Conservation (phyloP, 208 protist species). For the Trichomonas gallinae region DNA sequence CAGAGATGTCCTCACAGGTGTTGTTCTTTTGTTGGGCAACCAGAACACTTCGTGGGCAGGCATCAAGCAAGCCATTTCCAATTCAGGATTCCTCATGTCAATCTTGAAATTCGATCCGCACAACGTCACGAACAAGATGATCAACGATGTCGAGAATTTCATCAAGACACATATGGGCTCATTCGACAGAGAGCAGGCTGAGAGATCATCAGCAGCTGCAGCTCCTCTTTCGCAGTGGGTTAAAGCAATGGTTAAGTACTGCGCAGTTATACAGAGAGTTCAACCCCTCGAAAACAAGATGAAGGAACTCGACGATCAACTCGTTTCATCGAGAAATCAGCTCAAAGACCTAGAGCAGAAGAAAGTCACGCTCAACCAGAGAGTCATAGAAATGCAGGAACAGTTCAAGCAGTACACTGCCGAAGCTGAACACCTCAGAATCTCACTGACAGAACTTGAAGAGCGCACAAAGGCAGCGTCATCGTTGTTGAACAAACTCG, state of each 20-base stretch:
- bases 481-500: neutral
- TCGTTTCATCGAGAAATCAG: neutral
- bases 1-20: neutral
- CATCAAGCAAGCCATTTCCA: neutral
- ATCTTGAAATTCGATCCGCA: conserved; percentile 9
- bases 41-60: neutral
- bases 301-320: neutral
- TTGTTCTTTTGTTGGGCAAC: neutral
- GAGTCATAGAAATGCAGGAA: neutral
- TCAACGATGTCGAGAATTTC: neutral
- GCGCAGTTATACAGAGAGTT: neutral
- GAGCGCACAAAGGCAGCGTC: neutral
- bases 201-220: neutral
- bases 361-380: neutral
- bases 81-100: neutral
- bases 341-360: neutral
- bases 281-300: neutral
- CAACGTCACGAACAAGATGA: neutral
- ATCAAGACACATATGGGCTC: neutral
- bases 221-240: conserved; percentile 13
- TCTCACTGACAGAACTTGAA: neutral
- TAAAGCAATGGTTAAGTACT: conserved; percentile 20
- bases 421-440: neutral
- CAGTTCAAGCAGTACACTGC: neutral
- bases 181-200: neutral